Percentiles rank a stretch among this genome's conserved stretches.
Conservation (phyloP, 805 yeast genomes). For the Metschnikowia continentalis region DNA sequence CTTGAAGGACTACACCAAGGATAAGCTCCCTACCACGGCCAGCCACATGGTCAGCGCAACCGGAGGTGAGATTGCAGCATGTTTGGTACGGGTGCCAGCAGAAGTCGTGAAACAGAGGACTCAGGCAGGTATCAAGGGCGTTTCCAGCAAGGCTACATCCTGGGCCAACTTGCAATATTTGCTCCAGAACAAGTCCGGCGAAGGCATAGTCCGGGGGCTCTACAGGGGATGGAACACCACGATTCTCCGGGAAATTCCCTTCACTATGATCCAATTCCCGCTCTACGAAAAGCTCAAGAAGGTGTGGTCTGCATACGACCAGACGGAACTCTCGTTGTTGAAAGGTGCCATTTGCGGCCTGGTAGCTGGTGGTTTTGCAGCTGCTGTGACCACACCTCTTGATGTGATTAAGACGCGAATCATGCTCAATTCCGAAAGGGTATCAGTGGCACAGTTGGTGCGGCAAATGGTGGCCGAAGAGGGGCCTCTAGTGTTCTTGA, state of each 20-base stretch:
- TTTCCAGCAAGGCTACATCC: conserved; percentile 49
- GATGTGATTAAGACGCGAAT: conserved; percentile 80
- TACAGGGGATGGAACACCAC: conserved; percentile 95
- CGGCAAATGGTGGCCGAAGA: conserved; percentile 59
- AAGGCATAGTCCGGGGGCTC: conserved; percentile 71
- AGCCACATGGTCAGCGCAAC: conserved; percentile 89
- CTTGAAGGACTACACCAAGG: conserved; percentile 47
- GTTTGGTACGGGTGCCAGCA: conserved; percentile 92
- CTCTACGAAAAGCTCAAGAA: conserved; percentile 79
- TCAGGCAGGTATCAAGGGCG: conserved; percentile 48
- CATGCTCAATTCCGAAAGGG: conserved; percentile 61
- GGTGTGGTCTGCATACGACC: conserved; percentile 44
- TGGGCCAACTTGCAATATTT: conserved; percentile 62
- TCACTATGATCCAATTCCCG: conserved; percentile 94
- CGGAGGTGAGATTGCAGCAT: conserved; percentile 88
- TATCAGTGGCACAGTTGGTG: conserved; percentile 47
- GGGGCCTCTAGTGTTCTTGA: conserved; percentile 66
- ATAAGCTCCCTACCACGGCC: conserved; percentile 25
- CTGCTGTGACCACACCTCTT: conserved; percentile 75
- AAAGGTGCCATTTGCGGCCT: conserved; percentile 86
- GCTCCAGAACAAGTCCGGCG: conserved; percentile 63
- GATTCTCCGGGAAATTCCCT: conserved; percentile 92
- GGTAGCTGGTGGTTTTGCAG: conserved; percentile 77
- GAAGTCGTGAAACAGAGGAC: conserved; percentile 95
- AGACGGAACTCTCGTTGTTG: conserved; percentile 49